A percentile compares a stretch with the other conserved stretches of the same genome.
Conservation (phyloP, 2,329 filamentous ascomycete species). For the Pseudogymnoascus sp. region DNA sequence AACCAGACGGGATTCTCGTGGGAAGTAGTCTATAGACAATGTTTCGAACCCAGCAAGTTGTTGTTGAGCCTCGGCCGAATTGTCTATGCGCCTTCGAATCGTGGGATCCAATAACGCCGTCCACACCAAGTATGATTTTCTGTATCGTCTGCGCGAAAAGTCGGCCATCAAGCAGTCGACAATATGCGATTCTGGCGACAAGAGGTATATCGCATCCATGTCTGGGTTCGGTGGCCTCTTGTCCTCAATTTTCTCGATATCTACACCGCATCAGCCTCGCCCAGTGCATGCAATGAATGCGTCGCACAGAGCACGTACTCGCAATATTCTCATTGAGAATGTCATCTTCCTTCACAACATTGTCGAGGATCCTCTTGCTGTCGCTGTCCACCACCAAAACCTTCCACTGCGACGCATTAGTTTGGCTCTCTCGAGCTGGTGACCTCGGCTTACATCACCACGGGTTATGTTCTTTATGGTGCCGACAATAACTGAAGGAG, state of each 20-base stretch:
- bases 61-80: conserved; percentile 59
- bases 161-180: conserved; percentile 93
- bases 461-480: conserved; percentile 71
- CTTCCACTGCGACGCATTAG: conserved; percentile 67
- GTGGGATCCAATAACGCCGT: conserved; percentile 64
- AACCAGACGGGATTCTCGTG: conserved; percentile 82
- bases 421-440: conserved; percentile 12
- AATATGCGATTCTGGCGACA: conserved; percentile 78
- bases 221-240: conserved; percentile 72
- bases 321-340: conserved; percentile 95
- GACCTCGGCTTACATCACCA: conserved; percentile 59
- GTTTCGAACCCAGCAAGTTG: conserved; percentile 75
- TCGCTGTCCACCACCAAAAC: conserved; percentile 81
- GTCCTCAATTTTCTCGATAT: conserved; percentile 91
- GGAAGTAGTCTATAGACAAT: conserved; percentile 80
- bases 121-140: conserved; percentile 76
- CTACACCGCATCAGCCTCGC: conserved; percentile 38
- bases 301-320: conserved; percentile 45
- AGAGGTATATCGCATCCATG: conserved; percentile 91
- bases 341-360: conserved; percentile 88
- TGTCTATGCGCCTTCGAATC: conserved; percentile 67
- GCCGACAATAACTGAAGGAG: conserved; percentile 56
- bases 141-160: conserved; percentile 77
- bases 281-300: conserved; percentile 16
- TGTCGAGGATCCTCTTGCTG: conserved; percentile 80